Percentiles rank a stretch among this genome's conserved stretches.
Conservation (phyloP, 148 eudicot genomes). For the Camellia japonica region DNA sequence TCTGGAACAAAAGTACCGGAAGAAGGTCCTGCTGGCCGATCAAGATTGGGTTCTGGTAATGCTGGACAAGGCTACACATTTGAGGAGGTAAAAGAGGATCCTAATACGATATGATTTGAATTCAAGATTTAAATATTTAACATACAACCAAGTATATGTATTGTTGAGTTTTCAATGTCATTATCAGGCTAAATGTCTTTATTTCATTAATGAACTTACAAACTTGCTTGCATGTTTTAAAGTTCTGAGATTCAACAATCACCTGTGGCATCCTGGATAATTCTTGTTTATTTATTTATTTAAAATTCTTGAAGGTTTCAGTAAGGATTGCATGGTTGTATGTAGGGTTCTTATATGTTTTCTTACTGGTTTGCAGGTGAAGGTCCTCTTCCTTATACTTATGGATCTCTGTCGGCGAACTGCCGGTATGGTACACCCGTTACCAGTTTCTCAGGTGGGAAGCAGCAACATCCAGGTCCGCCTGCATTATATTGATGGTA, state of each 20-base stretch:
- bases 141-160: not conserved
- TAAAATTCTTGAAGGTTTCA: not conserved
- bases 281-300: not conserved
- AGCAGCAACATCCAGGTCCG: slow-evolving; percentile 83
- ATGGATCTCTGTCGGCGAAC: slow-evolving; percentile 95
- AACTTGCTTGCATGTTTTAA: not conserved
- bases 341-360: not conserved
- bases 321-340: not conserved
- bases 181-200: slow-evolving; percentile 5
- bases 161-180: not conserved
- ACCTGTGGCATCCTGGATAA: not conserved
- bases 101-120: not conserved
- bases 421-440: slow-evolving; percentile 68
- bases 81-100: slow-evolving; percentile 66
- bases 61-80: slow-evolving; percentile 99
- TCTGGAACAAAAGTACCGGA: slow-evolving; percentile 73
- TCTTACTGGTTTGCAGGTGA: slow-evolving; percentile 56
- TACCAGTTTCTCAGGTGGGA: slow-evolving; percentile 96
- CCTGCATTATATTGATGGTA: slow-evolving; percentile 91
- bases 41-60: slow-evolving; percentile 89
- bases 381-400: slow-evolving; percentile 85
- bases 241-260: slow-evolving; percentile 5
- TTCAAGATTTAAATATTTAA: not conserved
- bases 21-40: slow-evolving; percentile 66
- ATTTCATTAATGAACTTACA: not conserved